These are phyloP conservation scores for Ogataea corticis DNA, from an alignment of 805 yeast species.

Conservation along the genomic window DNA sequence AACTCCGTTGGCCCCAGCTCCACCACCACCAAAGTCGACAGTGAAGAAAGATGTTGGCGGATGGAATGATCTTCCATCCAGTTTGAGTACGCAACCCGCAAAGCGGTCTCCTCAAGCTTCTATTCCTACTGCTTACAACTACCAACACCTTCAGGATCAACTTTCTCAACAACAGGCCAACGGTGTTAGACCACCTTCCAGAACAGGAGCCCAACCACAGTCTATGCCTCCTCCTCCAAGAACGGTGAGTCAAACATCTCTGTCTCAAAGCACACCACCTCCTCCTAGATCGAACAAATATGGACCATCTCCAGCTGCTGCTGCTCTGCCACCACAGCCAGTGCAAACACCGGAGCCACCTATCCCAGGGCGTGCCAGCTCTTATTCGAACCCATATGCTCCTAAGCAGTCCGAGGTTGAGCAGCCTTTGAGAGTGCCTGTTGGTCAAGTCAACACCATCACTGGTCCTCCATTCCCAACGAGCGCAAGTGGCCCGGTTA, in stretches of 20 bases:
- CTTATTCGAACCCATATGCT: conserved; percentile 36
- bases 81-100: conserved; percentile 31
- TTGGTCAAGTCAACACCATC: conserved; percentile 24
- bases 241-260: conserved; percentile 21
- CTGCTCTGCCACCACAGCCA: conserved; percentile 24
- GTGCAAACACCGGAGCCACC: conserved; percentile 23
- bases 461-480: conserved; percentile 7
- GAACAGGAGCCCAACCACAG: conserved; percentile 33
- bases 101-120: conserved; percentile 28
- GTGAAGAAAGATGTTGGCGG: conserved; percentile 57
- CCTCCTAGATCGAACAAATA: conserved; percentile 21
- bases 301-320: conserved; percentile 21
- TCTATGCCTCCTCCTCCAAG: conserved; percentile 35
- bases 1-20: conserved; percentile 27
- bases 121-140: conserved; percentile 28
- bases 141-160: conserved; percentile 24
- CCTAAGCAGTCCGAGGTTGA: conserved; percentile 30
- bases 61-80: conserved; percentile 70
- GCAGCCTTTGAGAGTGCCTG: conserved; percentile 29
- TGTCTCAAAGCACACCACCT: conserved; percentile 19
- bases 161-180: conserved; percentile 15
- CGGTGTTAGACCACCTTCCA: conserved; percentile 20
- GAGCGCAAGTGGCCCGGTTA: conserved; percentile 1
- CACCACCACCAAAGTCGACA: conserved; percentile 29
- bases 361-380: conserved; percentile 12